Base-by-base conservation (phyloP, 768 basidiomycete genomes). In the Mycena latifolia region DNA sequence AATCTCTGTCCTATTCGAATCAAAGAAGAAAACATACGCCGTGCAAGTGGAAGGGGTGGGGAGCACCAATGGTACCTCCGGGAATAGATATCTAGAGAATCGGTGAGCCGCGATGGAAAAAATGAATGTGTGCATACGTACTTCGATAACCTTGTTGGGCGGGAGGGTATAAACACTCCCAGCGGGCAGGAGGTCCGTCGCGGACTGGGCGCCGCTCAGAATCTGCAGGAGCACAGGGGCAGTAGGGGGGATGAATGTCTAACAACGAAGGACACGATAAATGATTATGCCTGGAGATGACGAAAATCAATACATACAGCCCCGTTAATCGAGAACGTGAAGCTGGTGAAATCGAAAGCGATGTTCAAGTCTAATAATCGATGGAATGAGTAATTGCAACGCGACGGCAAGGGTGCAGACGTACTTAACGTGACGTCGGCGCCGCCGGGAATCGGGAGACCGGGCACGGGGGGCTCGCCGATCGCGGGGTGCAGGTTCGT, bases 191-290 rank as follows among this genome's bases (percentile, higher is more conserved):
- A 78, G 66, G 28, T 76, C 73, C 10, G 74, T 59, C 9, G 83
- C 79, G 29, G 68, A 61, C 41, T 71, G 73, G 18, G 77, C 76
- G 27, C 84, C 84, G 50, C 77, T 81, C 52, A 84, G 55, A 10
- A 84, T 82, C 60, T 85, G 83, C 39, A 84, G 71, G 6, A 85
- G 73, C 2, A 83, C 84, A 3, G 83, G 84, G 2, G 79, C 78
- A 4, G 75, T 74, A 0, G 82, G 82, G 1, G 78, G 72, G 10
- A 53, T 55, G 55, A 71, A 79, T 22, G 7, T 10, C 53, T 63
- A 11, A 6, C 15, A 47, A 22, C 18, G 1, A 47, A 35, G n/a
- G n/a, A n/a, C n/a, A n/a, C n/a, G n/a, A n/a, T n/a, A n/a, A n/a
- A n/a, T n/a, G n/a, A n/a, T n/a, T n/a, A n/a, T n/a, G n/a, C n/a